Percentiles rank a stretch among this genome's conserved stretches.
Conservation (phyloP, 768 basidiomycete genomes). For the Tephrocybe rancida region DNA sequence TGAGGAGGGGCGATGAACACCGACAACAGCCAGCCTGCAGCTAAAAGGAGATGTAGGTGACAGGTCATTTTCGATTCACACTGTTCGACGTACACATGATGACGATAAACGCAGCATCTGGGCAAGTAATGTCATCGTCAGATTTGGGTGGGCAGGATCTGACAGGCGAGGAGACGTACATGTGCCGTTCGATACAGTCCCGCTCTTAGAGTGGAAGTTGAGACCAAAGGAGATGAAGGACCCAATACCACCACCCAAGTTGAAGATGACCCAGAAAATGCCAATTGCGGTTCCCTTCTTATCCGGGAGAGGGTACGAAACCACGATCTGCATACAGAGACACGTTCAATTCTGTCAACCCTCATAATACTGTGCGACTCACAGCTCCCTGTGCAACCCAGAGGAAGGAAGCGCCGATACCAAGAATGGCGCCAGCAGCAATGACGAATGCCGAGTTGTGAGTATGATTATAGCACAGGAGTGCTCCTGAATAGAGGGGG, state of each 20-base stretch:
- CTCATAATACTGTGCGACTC: neutral
- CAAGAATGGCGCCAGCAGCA: conserved; percentile 28
- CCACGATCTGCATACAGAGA: conserved; percentile 24
- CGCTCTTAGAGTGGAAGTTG: conserved; percentile 28
- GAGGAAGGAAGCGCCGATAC: conserved; percentile 29
- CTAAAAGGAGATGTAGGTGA: conserved; percentile 9
- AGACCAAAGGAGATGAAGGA: conserved; percentile 31
- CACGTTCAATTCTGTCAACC: neutral
- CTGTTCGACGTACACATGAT: conserved; percentile 25
- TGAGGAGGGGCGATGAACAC: conserved; percentile 25
- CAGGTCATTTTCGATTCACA: neutral
- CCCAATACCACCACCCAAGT: conserved; percentile 30
- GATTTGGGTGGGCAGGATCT: neutral
- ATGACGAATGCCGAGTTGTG: conserved; percentile 29
- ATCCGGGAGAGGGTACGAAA: conserved; percentile 30
- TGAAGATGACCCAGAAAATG: conserved; percentile 32
- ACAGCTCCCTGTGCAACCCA: conserved; percentile 32
- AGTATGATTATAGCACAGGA: conserved; percentile 30
- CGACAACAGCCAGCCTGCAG: conserved; percentile 25
- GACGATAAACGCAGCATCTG: conserved; percentile 30
- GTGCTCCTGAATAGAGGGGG: conserved; percentile 28
- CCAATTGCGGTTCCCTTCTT: conserved; percentile 28
- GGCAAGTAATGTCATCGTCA: neutral
- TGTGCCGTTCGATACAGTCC: conserved; percentile 31
- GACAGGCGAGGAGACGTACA: conserved; percentile 17